Base-by-base conservation (phyloP, 2,329 filamentous ascomycete species). In the Calonectria pseudoturangicola region DNA sequence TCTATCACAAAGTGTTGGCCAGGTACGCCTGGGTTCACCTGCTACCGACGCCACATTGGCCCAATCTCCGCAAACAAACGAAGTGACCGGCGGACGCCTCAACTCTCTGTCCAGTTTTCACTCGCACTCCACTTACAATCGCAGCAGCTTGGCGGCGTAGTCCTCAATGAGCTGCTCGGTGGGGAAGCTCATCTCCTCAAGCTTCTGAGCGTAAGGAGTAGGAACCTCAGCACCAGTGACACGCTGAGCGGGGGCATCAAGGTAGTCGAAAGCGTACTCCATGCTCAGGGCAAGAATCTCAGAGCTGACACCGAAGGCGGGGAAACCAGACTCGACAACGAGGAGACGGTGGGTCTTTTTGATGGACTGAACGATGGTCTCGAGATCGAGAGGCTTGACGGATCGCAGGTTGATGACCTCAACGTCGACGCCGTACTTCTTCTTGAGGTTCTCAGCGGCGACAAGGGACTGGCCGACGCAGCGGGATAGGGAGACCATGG, bases 381-480 rank as follows among this genome's bases (percentile, higher is more conserved):
- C 96, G 73, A 99, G 90, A 82, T 99, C 97, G 78, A 99, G 91
- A 51, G 97, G 97, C 91, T 98, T 99, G 88, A 99, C 88, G 79
- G 96, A 98, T 82, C 97, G 95, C 83, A 99, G 92, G 90, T 99
- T 99, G 90, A 99, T 94, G 76, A 99, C 97, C 88, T 99, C 97
- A 68, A 92, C 94, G 80, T 98, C 96, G 73, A 98, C 92, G 74
- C 97, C 97, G 86, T 98, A 98, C 85, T 98, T 97, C 89, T 95
- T 93, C 91, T 98, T 98, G 76, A 99, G 91, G 83, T 93, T 90
- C 87, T 98, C 95, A 77, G 97, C 97, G 70, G 96, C 97, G 64
- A 92, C 88, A 72, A 99, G 90, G 76, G 94, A 94, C 87, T 98
- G 96, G 77, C 97, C 97, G 76, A 99, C 97, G 85, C 95, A 98